A percentile compares a stretch with the other conserved stretches of the same genome.
Conservation (phyloP, 371 early-diverging fungal genomes). For the Nosema bombycis region DNA sequence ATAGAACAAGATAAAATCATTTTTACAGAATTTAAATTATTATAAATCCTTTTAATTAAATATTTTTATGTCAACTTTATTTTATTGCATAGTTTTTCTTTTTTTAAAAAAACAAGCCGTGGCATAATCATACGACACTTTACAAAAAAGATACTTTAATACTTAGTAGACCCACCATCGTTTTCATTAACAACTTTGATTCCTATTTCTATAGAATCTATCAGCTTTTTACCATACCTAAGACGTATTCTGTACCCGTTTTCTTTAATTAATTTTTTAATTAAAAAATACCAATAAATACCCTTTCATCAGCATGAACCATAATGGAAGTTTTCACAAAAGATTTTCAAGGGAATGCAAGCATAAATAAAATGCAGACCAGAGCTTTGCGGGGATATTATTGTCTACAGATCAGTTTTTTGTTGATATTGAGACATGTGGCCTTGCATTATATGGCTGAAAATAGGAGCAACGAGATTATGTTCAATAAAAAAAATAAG, state of each 20-base stretch:
- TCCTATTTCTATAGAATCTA: neutral
- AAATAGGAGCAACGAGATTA: neutral
- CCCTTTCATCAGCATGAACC: neutral
- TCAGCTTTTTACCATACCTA: neutral
- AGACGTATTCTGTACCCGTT: neutral
- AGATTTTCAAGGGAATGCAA: constrained; percentile 5
- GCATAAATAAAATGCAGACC: neutral
- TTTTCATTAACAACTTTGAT: neutral
- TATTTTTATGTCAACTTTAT: too few species aligned
- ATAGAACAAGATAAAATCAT: too few species aligned
- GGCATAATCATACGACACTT: neutral
- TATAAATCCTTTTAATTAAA: too few species aligned
- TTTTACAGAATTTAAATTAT: too few species aligned
- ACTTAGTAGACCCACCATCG: neutral
- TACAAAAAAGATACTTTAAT: neutral
- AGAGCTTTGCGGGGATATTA: neutral
- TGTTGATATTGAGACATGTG: constrained; percentile 1
- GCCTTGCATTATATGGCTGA: constrained; percentile 2
- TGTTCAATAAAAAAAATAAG: neutral
- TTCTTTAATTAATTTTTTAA: neutral
- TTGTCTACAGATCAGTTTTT: neutral
- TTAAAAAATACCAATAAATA: neutral
- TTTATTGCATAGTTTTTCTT: too few species aligned
- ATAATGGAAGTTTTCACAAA: constrained; percentile 1
- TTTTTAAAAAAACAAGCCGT: too few species aligned